Evolutionary conservation across 2,329 filamentous ascomycete genomes (phyloP).

Genomic region (Cryphonectria nitschkei): DNA sequence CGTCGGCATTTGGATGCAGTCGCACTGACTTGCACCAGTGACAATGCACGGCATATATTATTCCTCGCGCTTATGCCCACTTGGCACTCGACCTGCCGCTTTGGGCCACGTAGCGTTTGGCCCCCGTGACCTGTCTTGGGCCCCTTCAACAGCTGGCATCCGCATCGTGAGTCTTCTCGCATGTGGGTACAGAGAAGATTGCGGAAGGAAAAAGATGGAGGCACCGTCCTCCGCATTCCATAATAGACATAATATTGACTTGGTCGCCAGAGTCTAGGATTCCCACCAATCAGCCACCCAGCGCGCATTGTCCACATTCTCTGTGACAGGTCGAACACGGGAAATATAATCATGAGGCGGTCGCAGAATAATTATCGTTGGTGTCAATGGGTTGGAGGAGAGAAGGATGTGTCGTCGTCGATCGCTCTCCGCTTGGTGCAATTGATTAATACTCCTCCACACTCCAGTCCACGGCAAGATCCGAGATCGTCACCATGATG

Average conservation of each 20-base stretch:
- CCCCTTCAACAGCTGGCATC: not conserved
- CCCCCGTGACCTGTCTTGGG: not conserved
- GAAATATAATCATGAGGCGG: not conserved
- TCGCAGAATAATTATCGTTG: not conserved
- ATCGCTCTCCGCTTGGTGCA: not conserved
- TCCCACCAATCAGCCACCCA: constrained; percentile 12
- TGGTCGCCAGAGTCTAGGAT: not conserved
- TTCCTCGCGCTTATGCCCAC: not conserved
- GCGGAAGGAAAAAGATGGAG: not conserved
- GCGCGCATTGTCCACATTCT: not conserved
- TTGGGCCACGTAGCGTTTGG: not conserved
- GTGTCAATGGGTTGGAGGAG: not conserved
- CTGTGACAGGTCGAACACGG: not conserved
- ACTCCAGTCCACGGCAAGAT: not conserved
- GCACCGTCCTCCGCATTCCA: constrained; percentile 3
- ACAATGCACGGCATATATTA: not conserved
- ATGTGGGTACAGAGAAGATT: not conserved
- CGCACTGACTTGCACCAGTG: not conserved
- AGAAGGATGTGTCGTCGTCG: not conserved
- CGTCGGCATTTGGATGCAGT: constrained; percentile 4
- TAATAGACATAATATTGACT: not conserved
- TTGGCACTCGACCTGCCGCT: not conserved
- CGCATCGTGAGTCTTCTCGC: not conserved
- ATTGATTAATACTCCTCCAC: not conserved
- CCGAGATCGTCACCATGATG: constrained; percentile 17